These are phyloP conservation scores for Lomentospora prolificans DNA, from an alignment of 2,329 filamentous ascomycete genomes.

Conservation along the genomic window DNA sequence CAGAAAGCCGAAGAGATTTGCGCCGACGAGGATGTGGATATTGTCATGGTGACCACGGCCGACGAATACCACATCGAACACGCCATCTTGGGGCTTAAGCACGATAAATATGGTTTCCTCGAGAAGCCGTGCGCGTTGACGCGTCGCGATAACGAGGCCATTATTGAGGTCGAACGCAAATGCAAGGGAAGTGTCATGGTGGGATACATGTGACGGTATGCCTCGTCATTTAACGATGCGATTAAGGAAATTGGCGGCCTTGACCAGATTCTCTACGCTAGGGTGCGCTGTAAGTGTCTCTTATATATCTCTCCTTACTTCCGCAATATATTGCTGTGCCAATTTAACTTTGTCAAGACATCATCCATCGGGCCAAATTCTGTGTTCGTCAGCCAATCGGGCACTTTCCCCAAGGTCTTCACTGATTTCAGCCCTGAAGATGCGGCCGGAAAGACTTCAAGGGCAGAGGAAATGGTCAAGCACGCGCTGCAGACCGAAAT, in stretches of 20 bases:
- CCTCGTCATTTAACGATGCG: slow-evolving; percentile 35
- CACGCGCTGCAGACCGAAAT: slow-evolving; percentile 6
- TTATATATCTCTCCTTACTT: too few relatives aligned
- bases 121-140: slow-evolving; percentile 41
- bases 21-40: neutral
- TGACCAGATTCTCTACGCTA: slow-evolving; percentile 38
- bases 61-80: slow-evolving; percentile 32
- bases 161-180: slow-evolving; percentile 33
- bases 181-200: slow-evolving; percentile 18
- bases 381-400: slow-evolving; percentile 31
- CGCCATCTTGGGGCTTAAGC: slow-evolving; percentile 33
- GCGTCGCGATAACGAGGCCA: slow-evolving; percentile 25
- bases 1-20: neutral
- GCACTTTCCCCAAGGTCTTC: slow-evolving; percentile 29
- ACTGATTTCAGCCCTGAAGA: slow-evolving; percentile 24
- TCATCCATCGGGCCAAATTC: slow-evolving; percentile 34
- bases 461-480: slow-evolving; percentile 5
- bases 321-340: neutral
- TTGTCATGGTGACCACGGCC: neutral
- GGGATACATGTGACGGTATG: slow-evolving; percentile 46
- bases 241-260: slow-evolving; percentile 38
- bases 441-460: neutral
- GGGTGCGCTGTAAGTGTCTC: slow-evolving; percentile 21
- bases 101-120: slow-evolving; percentile 42
- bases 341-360: neutral